Evolutionary conservation across 2,329 filamentous ascomycete species (phyloP), one percentile per base, ranked within the genome.

Genomic region (Sporothrix dimorphospora): DNA sequence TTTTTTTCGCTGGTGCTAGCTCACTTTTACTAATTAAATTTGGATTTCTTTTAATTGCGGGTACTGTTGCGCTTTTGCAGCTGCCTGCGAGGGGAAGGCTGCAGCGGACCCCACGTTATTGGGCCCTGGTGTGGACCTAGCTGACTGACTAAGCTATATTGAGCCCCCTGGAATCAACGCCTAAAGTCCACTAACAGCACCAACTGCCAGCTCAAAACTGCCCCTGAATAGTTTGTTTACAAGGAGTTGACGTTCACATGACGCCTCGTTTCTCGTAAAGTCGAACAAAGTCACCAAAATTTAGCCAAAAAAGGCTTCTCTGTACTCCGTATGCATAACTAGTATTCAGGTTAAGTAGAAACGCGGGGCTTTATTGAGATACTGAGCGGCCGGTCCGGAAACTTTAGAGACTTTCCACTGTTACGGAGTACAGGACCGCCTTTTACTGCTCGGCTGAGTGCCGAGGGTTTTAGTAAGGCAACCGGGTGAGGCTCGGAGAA

Each of bases 21-120:
- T 66, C 38, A 14, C 19, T 67, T 67, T 67, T 67, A 49, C 45
- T 53, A 49, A 38, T 67, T 67, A 49, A 34, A 38, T 67, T 67
- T 67, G 21, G 24, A 66, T 34, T 66, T 66, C 40, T 66, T 66
- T 66, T 66, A 49, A 67, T 67, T 67, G 65, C 45, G 27, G 65
- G 45, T 38, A 38, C 19, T 9, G 11, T 38, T 67, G 45, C 27
- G 24, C 63, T 49, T 66, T 49, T 66, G 49, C 65, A 69, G 67
- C 34, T 69, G 49, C 67, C 65, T 67, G 45, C 65, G 24, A 49
- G 59, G 59, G 38, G 42, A 65, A 65, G 40, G 63, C 63, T 66
- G 49, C 63, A 66, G 63, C 59, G 40, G 57, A 63, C 57, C 57
- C 57, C 57, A 63, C 57, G 34, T 42, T 14, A 42, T 42, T 63